phyloP scores from a whole-genome alignment of 345 rosid genomes.

The Syzygium oleosum region DNA sequence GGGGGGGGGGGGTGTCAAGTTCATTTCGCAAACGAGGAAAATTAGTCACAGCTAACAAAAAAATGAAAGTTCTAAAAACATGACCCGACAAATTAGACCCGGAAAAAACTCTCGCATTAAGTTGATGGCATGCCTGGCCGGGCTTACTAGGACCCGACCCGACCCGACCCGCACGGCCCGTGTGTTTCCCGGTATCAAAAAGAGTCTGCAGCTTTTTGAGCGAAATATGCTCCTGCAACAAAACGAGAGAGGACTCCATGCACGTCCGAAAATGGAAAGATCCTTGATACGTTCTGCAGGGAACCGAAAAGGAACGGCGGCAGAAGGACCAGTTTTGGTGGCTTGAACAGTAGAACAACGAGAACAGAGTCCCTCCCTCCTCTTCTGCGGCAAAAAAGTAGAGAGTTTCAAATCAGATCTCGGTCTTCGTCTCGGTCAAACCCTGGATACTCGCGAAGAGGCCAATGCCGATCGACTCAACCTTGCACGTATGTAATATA shows the following conservation, averaged over 20 bases:
- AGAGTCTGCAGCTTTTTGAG: background rate
- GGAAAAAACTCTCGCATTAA: background rate
- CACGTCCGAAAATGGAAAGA: background rate
- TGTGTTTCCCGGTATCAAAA: background rate
- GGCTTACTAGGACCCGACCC: background rate
- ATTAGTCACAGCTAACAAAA: background rate
- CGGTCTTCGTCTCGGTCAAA: too few species aligned
- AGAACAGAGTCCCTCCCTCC: too few species aligned
- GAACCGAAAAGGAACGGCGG: background rate
- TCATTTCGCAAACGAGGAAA: background rate
- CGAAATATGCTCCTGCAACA: background rate
- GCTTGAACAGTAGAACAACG: too few species aligned
- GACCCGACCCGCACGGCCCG: background rate
- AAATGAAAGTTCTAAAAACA: background rate
- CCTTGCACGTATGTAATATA: too few species aligned
- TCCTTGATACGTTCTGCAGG: background rate
- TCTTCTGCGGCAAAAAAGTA: too few species aligned
- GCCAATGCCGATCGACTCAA: too few species aligned
- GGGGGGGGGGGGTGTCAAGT: background rate
- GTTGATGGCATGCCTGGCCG: background rate
- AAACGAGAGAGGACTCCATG: background rate
- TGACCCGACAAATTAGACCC: background rate
- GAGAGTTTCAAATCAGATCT: too few species aligned
- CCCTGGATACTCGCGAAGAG: too few species aligned
- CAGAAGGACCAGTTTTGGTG: background rate